Base-by-base conservation (phyloP, 305 asterid species). In the Withania somnifera region DNA sequence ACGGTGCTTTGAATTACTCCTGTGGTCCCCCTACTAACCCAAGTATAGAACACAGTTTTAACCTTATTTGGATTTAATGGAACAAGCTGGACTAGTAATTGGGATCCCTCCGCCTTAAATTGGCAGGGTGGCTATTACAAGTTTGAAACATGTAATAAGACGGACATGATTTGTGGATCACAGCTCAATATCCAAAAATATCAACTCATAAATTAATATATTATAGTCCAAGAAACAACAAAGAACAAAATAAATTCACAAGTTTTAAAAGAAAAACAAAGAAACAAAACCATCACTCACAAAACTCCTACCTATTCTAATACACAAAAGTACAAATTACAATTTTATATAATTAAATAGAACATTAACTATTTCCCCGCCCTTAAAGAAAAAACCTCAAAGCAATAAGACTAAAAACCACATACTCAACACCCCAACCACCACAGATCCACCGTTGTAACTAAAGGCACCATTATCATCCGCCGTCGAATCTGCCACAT, bases 401-500 rank as follows among this genome's bases (percentile, higher is more conserved):
- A 17, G 69, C 68, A 84, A 80, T 77, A 86, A 86, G 87, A 86
- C 73, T 36, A 87, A 87, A 58, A 87, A 69, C 86, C 87, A 82
- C 50, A 90, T 13, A 66, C 87, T 83, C 87, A 90, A 83, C 86
- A 87, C 80, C 2, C 86, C 85, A 3, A 88, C 87, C 3, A 71
- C 88, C 63, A 88, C 82, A 52, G 89, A 78, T 51, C 90, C 93
- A 38, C 90, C 91, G 83, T 75, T 56, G 75, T 85, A 78, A 80
- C 87, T 85, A 20, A 83, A 89, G 8, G 90, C 90, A 38, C 86
- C 40, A 36, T 85, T 80, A 28, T 90, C 81, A 15, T 88, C 88
- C 2, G 85, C 82, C 88, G 89, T 90, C 78, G 90, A 97, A 10
- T 42, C 84, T 1, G 88, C 96, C 56, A 85, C 85, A 20, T 90